Evolutionary conservation across 2,329 filamentous ascomycete genomes (phyloP).

Genomic region (Curvularia sp.): DNA sequence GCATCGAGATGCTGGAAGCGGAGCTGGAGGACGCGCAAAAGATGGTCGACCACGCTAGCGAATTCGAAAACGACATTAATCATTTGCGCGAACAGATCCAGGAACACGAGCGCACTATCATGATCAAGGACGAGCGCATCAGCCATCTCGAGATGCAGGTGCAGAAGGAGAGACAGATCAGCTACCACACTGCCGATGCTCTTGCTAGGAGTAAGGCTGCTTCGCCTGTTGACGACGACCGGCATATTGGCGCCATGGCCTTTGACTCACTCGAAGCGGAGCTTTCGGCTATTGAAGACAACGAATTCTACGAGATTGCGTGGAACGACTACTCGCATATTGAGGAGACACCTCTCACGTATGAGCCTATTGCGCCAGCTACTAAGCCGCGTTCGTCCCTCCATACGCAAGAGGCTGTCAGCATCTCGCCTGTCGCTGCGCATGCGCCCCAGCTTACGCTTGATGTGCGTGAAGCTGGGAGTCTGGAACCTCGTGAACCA

Average conservation of each 20-base stretch:
- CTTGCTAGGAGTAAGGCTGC: conserved; percentile 18
- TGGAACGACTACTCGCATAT: conserved; percentile 19
- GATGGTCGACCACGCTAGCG: conserved; percentile 13
- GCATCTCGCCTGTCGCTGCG: conserved; percentile 11
- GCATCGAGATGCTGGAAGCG: conserved; percentile 18
- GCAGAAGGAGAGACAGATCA: conserved; percentile 27
- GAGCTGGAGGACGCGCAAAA: conserved; percentile 20
- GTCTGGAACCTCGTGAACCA: conserved; percentile 5
- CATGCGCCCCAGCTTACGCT: neutral
- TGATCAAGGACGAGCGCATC: conserved; percentile 39
- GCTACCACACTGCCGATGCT: conserved; percentile 17
- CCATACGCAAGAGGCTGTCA: conserved; percentile 1
- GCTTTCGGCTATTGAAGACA: conserved; percentile 19
- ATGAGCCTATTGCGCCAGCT: conserved; percentile 14
- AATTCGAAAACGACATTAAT: conserved; percentile 24
- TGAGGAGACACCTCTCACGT: neutral
- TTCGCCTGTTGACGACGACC: conserved; percentile 20
- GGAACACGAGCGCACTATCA: conserved; percentile 24
- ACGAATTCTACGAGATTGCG: conserved; percentile 15
- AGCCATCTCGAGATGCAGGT: conserved; percentile 27
- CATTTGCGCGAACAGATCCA: conserved; percentile 10
- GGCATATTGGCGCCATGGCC: conserved; percentile 10
- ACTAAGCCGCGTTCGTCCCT: neutral
- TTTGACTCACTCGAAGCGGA: conserved; percentile 25
- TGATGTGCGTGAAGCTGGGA: conserved; percentile 1